Percentiles rank a stretch among this genome's conserved stretches.
phyloP scores from a whole-genome alignment of 225 moss, liverwort and hornwort genomes.

The Ulota crispa region DNA sequence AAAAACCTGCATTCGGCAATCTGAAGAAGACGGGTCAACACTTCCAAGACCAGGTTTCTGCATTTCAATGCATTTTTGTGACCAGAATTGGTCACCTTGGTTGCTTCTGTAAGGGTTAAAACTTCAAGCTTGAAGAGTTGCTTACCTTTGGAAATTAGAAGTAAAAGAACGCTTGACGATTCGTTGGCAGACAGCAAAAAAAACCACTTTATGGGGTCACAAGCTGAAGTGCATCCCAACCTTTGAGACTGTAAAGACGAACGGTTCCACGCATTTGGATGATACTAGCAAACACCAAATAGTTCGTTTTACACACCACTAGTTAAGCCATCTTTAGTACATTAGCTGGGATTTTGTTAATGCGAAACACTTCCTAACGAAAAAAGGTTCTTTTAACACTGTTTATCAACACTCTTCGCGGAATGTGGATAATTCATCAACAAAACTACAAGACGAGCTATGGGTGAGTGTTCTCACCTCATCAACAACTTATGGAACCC shows the following conservation, averaged over 20 bases:
- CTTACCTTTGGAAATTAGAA: slow-evolving; percentile 9
- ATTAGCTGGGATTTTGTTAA: too few relatives aligned
- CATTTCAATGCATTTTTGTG: not conserved
- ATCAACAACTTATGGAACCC: not conserved
- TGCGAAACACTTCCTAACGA: too few relatives aligned
- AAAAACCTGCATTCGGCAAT: not conserved
- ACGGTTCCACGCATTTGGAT: not conserved
- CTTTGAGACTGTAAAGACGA: slow-evolving; percentile 3
- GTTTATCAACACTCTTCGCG: not conserved
- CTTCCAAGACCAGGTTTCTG: not conserved
- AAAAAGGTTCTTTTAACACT: not conserved
- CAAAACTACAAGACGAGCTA: not conserved
- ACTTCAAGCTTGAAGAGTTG: not conserved
- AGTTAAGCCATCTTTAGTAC: too few relatives aligned
- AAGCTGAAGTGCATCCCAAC: not conserved
- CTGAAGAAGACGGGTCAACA: not conserved
- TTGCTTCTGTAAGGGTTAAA: not conserved
- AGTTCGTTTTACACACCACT: too few relatives aligned
- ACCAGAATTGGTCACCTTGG: not conserved
- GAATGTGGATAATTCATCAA: too few relatives aligned
- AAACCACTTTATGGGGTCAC: not conserved
- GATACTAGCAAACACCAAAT: not conserved
- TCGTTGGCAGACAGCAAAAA: not conserved
- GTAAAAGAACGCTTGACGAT: not conserved
- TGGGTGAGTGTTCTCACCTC: not conserved